Conservation (phyloP, 1,284 basidiomycete genomes). For the Stygiomarasmius scandens region DNA sequence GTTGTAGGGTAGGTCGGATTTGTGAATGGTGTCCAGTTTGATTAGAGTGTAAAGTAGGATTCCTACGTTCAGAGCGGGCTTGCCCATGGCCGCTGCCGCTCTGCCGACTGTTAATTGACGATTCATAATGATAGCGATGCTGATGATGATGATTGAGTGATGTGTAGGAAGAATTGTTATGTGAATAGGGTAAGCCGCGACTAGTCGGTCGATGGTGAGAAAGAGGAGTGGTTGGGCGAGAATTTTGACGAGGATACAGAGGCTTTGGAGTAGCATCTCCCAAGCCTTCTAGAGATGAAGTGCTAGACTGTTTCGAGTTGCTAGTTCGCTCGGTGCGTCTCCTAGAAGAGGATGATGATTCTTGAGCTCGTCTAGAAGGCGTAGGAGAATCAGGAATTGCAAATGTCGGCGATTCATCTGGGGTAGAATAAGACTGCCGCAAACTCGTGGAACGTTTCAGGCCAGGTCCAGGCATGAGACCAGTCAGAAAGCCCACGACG, state of each 20-base stretch:
- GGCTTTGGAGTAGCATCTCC: constrained; percentile 15
- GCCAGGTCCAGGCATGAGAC: constrained; percentile 46
- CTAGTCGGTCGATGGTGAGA: constrained; percentile 22
- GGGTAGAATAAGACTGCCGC: not conserved
- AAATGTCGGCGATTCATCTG: constrained; percentile 14
- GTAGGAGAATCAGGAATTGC: constrained; percentile 6
- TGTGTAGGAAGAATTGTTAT: constrained; percentile 9
- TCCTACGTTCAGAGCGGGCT: not conserved
- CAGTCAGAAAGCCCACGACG: constrained; percentile 62
- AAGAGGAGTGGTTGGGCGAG: constrained; percentile 36
- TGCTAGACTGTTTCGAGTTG: not conserved
- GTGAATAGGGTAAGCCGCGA: constrained; percentile 18
- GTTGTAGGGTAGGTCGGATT: constrained; percentile 25
- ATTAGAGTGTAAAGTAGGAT: not conserved
- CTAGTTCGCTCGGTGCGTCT: not conserved
- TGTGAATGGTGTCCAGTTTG: not conserved
- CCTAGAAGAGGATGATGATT: not conserved
- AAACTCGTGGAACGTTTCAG: constrained; percentile 11
- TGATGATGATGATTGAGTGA: constrained; percentile 22
- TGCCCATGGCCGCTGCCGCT: not conserved
- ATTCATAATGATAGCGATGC: constrained; percentile 17
- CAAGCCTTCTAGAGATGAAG: constrained; percentile 2
- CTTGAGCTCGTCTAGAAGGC: constrained; percentile 10
- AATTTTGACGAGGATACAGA: constrained; percentile 19
- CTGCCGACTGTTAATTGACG: not conserved